phyloP scores from a whole-genome alignment of 768 basidiomycete species.

The Termitomyces sp. region DNA sequence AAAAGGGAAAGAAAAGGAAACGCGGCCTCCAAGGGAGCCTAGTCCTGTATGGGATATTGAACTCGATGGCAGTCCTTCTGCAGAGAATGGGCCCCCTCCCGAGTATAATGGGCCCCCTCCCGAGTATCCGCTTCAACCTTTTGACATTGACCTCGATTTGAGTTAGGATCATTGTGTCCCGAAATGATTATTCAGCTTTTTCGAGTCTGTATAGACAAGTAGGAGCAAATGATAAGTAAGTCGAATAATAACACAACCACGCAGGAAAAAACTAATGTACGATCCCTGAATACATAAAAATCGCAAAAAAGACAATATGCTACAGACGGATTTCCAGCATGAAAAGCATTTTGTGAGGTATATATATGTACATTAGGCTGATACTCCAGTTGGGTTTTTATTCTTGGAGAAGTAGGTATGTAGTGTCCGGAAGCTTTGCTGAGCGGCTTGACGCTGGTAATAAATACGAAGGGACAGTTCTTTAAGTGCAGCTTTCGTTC shows the following conservation, averaged over 20 bases:
- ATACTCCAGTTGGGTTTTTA: slow-evolving; percentile 1
- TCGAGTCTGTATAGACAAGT: neutral
- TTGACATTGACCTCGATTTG: slow-evolving; percentile 45
- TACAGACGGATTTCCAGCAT: neutral
- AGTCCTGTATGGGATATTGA: slow-evolving; percentile 78
- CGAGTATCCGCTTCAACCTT: slow-evolving; percentile 22
- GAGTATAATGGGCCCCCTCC: slow-evolving; percentile 10
- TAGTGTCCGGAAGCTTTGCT: slow-evolving; percentile 14
- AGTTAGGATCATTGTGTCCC: slow-evolving; percentile 15
- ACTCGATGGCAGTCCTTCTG: slow-evolving; percentile 22
- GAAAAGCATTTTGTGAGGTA: neutral
- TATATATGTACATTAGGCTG: neutral
- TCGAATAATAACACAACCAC: neutral
- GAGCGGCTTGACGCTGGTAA: slow-evolving; percentile 44
- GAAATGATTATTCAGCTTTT: neutral
- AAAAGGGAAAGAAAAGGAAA: slow-evolving; percentile 20
- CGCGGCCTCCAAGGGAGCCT: slow-evolving; percentile 26
- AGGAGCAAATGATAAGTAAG: neutral
- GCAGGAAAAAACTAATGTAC: neutral
- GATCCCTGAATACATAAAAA: neutral
- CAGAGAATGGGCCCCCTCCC: slow-evolving; percentile 11
- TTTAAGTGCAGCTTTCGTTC: slow-evolving; percentile 65
- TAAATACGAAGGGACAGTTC: slow-evolving; percentile 55
- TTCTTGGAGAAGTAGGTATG: slow-evolving; percentile 12
- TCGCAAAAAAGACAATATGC: neutral